Base-by-base conservation (phyloP, 768 basidiomycete genomes). In the Crassisporium funariophilum region DNA sequence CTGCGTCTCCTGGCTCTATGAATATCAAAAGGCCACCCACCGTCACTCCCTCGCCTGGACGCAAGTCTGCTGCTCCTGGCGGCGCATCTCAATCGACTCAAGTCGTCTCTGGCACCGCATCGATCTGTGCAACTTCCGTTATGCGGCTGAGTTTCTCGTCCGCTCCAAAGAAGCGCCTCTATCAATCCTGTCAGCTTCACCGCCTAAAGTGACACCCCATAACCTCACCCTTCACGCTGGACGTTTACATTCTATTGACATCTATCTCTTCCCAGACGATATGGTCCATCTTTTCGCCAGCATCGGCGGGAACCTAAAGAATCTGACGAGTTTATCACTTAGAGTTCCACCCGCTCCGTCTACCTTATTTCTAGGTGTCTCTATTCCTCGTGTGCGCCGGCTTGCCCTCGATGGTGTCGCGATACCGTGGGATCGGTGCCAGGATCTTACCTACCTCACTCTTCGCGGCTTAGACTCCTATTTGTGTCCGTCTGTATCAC, bases 1-100 rank as follows among this genome's bases (percentile, higher is more conserved):
- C 25, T 74, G 72, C 50, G 58, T 69, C 5, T 62, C 67, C 5
- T 69, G 70, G 69, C 54, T 71, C 11, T 70, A 71, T 38, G 44
- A 47, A 29, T 42, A 47, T 9, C 58, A 57, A 11, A 67, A 63
- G 33, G 60, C 63, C 6, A 54, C 54, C 31, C 58, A 67, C 35
- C n/a, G n/a, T n/a, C n/a, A n/a, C n/a, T 62, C 56, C 15, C 61
- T 76, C 3, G 66, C 71, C 2, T 74, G 70, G 69, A 69, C 69
- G 4, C 69, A 74, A 44, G 73, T 73, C 23, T 74, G 71, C 53
- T 59, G 62, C 6, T 50, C 44, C 16, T 76, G 74, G 74, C 66
- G 68, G 5, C 41, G 37, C 41, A 55, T 70, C 24, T 63, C 72
- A 3, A 48, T 72, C 22, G 56, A 57, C 35, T 69, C 69, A 5